Conservation (phyloP, 371 early-diverging fungal genomes). For the Rhizopus stolonifer region DNA sequence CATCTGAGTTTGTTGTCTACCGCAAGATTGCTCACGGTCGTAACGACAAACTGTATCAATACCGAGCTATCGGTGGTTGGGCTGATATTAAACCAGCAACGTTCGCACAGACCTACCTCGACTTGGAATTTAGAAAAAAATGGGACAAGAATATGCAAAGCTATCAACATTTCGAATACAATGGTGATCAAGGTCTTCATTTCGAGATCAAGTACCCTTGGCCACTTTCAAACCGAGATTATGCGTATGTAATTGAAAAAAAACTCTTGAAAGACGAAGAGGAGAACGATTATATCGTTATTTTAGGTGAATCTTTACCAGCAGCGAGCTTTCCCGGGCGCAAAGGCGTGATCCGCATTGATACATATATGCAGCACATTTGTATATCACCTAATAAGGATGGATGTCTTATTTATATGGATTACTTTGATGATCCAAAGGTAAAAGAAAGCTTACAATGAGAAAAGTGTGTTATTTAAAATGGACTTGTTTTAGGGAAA, state of each 20-base stretch:
- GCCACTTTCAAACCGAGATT: slow-evolving; percentile 51
- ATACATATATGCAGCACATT: slow-evolving; percentile 47
- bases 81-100: slow-evolving; percentile 24
- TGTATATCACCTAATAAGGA: slow-evolving; percentile 37
- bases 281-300: slow-evolving; percentile 35
- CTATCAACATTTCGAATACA: slow-evolving; percentile 24
- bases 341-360: slow-evolving; percentile 48
- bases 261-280: slow-evolving; percentile 21
- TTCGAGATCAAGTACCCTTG: slow-evolving; percentile 43
- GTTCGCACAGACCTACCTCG: slow-evolving; percentile 34
- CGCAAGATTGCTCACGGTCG: slow-evolving; percentile 20
- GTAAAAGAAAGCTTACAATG: slow-evolving; percentile 25
- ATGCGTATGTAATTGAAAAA: slow-evolving; percentile 40
- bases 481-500: slow-evolving; percentile 47
- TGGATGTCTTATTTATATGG: slow-evolving; percentile 47
- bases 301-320: slow-evolving; percentile 45
- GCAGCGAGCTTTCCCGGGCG: slow-evolving; percentile 18
- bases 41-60: slow-evolving; percentile 26
- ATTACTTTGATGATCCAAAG: slow-evolving; percentile 56
- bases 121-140: slow-evolving; percentile 45
- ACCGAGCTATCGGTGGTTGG: slow-evolving; percentile 31
- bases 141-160: slow-evolving; percentile 51
- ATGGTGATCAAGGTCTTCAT: slow-evolving; percentile 9
- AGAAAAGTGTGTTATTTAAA: too few species aligned
- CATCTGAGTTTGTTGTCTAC: slow-evolving; percentile 25